Conservation (phyloP, 345 rosid genomes). For the Populus euphratica region DNA sequence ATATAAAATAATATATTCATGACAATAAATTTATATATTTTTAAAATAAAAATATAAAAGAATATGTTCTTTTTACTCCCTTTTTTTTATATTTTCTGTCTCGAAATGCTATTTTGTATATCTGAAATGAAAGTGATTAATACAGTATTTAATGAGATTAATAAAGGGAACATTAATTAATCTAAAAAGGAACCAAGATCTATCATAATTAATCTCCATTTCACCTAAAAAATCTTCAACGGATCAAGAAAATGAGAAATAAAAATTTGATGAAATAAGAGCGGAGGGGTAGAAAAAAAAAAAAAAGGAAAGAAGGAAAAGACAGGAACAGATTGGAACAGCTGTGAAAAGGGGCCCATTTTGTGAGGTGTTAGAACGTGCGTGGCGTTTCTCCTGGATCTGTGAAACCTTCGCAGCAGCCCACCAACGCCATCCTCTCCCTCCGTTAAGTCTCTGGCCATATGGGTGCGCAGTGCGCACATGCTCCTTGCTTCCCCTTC, state of each 20-base stretch:
- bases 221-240: not conserved
- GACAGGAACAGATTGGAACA: conserved; percentile 46
- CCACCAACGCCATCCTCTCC: conserved; percentile 19
- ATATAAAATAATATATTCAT: no score
- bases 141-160: no score
- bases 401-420: conserved; percentile 43
- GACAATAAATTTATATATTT: no score
- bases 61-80: no score
- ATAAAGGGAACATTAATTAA: not conserved
- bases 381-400: conserved; percentile 48
- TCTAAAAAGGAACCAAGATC: not conserved
- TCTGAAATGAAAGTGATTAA: no score
- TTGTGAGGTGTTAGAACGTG: conserved; percentile 54
- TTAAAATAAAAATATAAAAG: no score
- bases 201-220: not conserved
- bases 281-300: not conserved
- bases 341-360: conserved; percentile 29
- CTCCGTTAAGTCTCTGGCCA: not conserved
- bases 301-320: not conserved
- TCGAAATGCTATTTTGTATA: fast-evolving
- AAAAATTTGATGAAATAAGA: not conserved
- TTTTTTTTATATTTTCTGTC: no score
- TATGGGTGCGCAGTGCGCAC: conserved; percentile 11
- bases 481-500: conserved; percentile 16
- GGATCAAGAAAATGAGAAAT: not conserved